phyloP scores from a whole-genome alignment of 371 early-diverging fungal genomes.

The Catenaria anguillulae region DNA sequence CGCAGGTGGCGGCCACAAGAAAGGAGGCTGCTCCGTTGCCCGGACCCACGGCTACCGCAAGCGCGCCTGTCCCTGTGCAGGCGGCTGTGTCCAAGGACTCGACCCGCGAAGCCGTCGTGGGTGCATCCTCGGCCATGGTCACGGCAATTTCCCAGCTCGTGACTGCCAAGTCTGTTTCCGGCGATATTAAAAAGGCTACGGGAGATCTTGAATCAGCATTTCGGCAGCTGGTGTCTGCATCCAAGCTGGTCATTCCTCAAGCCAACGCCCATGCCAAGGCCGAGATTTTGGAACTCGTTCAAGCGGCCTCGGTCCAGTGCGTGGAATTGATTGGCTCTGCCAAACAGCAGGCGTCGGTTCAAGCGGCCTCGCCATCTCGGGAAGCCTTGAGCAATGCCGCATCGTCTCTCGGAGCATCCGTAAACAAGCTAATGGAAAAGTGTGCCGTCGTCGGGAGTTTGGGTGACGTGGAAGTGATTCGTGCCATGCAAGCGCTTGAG shows the following conservation, averaged over 20 bases:
- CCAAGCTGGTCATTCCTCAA: not conserved
- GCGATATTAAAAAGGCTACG: not conserved
- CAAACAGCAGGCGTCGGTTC: not conserved
- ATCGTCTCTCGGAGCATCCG: not conserved
- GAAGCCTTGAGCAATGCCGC: not conserved
- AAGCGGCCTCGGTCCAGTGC: slow-evolving; percentile 3
- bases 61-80: too few relatives aligned
- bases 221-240: not conserved
- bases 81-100: not conserved
- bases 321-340: not conserved
- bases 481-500: not conserved
- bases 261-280: not conserved
- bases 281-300: not conserved
- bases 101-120: not conserved
- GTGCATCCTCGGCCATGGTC: not conserved
- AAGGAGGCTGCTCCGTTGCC: too few relatives aligned
- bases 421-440: not conserved
- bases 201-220: slow-evolving; percentile 1
- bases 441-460: not conserved
- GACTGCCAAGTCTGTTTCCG: not conserved
- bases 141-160: not conserved
- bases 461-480: not conserved
- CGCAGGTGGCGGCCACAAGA: not conserved
- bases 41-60: too few relatives aligned
- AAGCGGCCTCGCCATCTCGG: not conserved